Base-by-base conservation (phyloP, 2,329 filamentous ascomycete genomes). In the Aspergillus sclerotialis region DNA sequence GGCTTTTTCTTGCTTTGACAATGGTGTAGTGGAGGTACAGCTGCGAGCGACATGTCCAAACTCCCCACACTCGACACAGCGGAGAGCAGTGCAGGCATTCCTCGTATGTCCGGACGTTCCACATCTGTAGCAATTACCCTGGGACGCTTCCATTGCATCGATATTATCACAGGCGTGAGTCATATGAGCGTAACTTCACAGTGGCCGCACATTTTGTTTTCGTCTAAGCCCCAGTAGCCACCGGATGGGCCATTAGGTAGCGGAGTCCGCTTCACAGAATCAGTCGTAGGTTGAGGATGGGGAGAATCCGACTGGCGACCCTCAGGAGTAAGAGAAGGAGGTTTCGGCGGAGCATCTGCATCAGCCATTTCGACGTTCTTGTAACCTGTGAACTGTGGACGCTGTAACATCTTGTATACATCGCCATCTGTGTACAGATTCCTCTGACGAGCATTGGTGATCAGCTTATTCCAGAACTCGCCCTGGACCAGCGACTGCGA, bases 401-500 rank as follows among this genome's bases (percentile, higher is more conserved):
- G 68, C 28, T 65, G 61, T 11, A 84, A 65, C 50, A 82, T 65
- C 14, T 49, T 61, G 38, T 68, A 52, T 2, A 83, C 54, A 50
- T 84, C 69, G 9, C 77, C 89, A 27, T 76, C 72, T 0, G 85
- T 94, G 58, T 92, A 94, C 7, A 81, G 69, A 42, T 84, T 75
- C 52, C 92, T 77, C 13, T 65, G 60, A 50, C 79, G 79, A 5
- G 92, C 84, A 62, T 98, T 84, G 21, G 83, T 75, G 34, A 98
- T 86, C 28, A 98, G 72, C 44, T 81, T 82, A 42, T 75, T 79
- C 92, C 93, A 98, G 62, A 87, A 95, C 53, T 92, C 78, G 40
- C 92, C 92, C 54, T 93, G 84, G 15, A 82, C 70, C 33, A 98
- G 72, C 21, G 89, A 87, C 37, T 82, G 75, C 0, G 92, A 92